A percentile compares a stretch with the other conserved stretches of the same genome.
These are phyloP conservation scores for Gracilaria gracilis DNA, from an alignment of 23 red algal genomes.

Conservation along the genomic window DNA sequence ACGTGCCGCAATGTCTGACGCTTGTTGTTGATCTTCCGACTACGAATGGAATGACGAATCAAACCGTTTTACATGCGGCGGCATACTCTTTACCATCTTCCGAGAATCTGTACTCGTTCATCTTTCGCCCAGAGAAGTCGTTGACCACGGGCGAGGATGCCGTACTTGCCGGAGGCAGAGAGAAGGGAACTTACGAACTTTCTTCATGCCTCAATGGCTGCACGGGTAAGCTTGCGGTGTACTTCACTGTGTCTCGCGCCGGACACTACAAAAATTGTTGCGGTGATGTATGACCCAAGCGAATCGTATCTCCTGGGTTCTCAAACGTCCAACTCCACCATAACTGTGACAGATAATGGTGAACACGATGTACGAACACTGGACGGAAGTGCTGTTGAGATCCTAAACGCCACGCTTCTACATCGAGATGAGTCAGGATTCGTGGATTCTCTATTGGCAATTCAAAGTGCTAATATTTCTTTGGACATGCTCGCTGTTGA, in stretches of 20 bases:
- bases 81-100: slow-evolving; percentile 28
- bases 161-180: too few species aligned
- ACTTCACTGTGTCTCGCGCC: slow-evolving; percentile 22
- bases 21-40: slow-evolving; percentile 20
- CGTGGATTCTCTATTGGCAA: background rate
- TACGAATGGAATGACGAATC: slow-evolving; percentile 2
- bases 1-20: background rate
- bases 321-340: slow-evolving; percentile 22
- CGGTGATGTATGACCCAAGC: slow-evolving; percentile 50
- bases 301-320: slow-evolving; percentile 39
- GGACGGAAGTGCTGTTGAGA: background rate
- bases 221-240: slow-evolving; percentile 23
- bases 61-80: slow-evolving; percentile 45
- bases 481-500: background rate
- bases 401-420: background rate
- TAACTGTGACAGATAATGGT: background rate
- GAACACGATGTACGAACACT: background rate
- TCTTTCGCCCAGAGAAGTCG: background rate
- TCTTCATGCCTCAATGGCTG: slow-evolving; percentile 44
- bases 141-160: background rate
- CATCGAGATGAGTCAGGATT: slow-evolving; percentile 9
- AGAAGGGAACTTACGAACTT: background rate
- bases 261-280: slow-evolving; percentile 33
- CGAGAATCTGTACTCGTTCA: slow-evolving; percentile 46
- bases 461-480: background rate